Evolutionary conservation across 73 alveolate species (phyloP).

Genomic region (Strombidium stylifer): DNA sequence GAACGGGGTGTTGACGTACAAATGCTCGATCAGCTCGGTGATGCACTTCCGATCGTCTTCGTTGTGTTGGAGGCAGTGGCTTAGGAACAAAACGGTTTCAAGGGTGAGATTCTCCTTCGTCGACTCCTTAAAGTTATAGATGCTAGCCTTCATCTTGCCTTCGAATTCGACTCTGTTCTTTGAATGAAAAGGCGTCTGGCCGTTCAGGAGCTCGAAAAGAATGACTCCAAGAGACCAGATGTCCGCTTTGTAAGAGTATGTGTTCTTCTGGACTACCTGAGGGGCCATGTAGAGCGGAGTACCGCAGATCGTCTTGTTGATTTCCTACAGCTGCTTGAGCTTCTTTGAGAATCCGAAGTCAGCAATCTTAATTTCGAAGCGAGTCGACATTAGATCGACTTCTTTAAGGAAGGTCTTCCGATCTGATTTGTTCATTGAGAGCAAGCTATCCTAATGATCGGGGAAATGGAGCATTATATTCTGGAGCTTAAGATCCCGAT

Average conservation of each 20-base stretch:
- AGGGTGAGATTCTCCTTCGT: not conserved
- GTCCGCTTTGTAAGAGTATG: conserved; percentile 52
- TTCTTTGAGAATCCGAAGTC: conserved; percentile 94
- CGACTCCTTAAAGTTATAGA: not conserved
- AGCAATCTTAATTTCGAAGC: conserved; percentile 77
- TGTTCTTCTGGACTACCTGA: conserved; percentile 69
- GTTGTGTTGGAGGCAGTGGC: conserved; percentile 17
- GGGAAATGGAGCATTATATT: conserved; percentile 71
- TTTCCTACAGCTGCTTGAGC: conserved; percentile 7
- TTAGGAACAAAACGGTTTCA: not conserved
- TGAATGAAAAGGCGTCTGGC: conserved; percentile 29
- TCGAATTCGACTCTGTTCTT: not conserved
- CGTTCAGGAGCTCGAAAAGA: conserved; percentile 29
- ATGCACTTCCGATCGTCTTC: conserved; percentile 1
- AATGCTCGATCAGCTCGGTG: conserved; percentile 9
- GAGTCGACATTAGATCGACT: not conserved
- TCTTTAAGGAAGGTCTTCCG: conserved; percentile 11
- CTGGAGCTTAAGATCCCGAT: conserved; percentile 82
- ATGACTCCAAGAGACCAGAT: conserved; percentile 44
- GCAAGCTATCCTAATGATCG: not conserved
- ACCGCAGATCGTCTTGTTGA: conserved; percentile 84
- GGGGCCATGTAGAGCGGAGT: conserved; percentile 98
- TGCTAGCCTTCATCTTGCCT: not conserved
- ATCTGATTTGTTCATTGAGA: not conserved
- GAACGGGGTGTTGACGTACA: too few species aligned